A percentile compares a stretch with the other conserved stretches of the same genome.
Evolutionary conservation across 2,329 filamentous ascomycete species (phyloP).

Genomic region (Nothophaeocryptopus gaeumannii): DNA sequence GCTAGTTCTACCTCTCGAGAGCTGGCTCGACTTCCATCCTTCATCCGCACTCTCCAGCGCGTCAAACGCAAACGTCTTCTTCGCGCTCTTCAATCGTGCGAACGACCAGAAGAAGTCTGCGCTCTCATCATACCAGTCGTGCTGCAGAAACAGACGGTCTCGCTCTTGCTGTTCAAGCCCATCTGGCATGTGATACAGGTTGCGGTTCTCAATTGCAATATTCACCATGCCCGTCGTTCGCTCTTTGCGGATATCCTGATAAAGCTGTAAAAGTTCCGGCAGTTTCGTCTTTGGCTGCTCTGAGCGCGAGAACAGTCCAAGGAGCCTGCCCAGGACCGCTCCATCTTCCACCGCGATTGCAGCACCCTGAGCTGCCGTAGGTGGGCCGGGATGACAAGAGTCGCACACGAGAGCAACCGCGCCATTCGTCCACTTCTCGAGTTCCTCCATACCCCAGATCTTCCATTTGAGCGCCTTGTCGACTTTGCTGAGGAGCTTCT

Average conservation of each 20-base stretch:
- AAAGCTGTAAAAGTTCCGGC: constrained; percentile 40
- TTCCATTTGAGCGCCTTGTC: constrained; percentile 65
- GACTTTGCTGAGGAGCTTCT: constrained; percentile 46
- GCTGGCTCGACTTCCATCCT: constrained; percentile 1
- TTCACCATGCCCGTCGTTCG: constrained; percentile 53
- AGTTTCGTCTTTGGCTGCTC: constrained; percentile 40
- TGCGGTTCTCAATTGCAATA: constrained; percentile 4
- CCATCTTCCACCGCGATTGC: constrained; percentile 66
- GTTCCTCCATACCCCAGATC: constrained; percentile 35
- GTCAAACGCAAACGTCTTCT: constrained; percentile 7
- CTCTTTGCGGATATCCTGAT: constrained; percentile 45
- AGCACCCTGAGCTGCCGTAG: constrained; percentile 63
- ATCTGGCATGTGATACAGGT: constrained; percentile 39
- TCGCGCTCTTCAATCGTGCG: not conserved
- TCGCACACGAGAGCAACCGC: constrained; percentile 45
- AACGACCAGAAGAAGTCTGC: constrained; percentile 1
- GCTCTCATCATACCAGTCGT: constrained; percentile 9
- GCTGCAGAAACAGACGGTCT: constrained; percentile 37
- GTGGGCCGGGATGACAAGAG: constrained; percentile 54
- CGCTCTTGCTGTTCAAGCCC: constrained; percentile 57
- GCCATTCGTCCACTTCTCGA: constrained; percentile 11
- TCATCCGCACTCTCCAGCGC: constrained; percentile 12
- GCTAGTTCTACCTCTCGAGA: not conserved
- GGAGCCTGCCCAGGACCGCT: constrained; percentile 53
- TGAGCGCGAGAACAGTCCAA: constrained; percentile 47